Conservation (phyloP, 306 rosid species). For the Datisca glomerata region DNA sequence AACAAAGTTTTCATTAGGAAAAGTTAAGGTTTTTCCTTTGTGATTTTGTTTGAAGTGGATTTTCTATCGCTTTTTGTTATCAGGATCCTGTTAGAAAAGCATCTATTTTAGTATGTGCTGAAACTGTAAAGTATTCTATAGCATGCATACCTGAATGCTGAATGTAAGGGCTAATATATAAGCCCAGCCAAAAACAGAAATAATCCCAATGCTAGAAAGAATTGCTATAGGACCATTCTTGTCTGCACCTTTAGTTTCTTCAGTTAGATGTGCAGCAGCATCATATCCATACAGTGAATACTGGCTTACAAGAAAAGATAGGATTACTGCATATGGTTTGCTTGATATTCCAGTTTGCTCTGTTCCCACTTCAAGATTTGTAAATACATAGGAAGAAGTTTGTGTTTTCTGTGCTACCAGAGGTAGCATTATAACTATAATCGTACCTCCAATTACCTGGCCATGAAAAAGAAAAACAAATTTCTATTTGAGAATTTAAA, state of each 20-base stretch:
- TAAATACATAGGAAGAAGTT: conserved; percentile 69
- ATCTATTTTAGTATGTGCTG: no score
- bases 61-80: no score
- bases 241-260: conserved; percentile 86
- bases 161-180: conserved; percentile 81
- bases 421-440: conserved; percentile 72
- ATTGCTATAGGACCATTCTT: conserved; percentile 82
- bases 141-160: conserved; percentile 92
- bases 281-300: conserved; percentile 83
- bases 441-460: conserved; percentile 62
- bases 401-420: conserved; percentile 51
- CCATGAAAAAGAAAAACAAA: not conserved
- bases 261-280: conserved; percentile 87
- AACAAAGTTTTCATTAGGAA: no score
- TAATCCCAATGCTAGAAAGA: conserved; percentile 64
- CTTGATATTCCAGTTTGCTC: conserved; percentile 58
- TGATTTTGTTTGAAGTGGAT: no score
- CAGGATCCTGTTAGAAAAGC: no score
- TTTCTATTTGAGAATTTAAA: not conserved
- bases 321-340: conserved; percentile 80
- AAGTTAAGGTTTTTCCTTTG: no score
- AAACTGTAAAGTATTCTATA: no score
- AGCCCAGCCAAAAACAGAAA: conserved; percentile 78
- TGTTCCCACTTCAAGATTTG: conserved; percentile 40
- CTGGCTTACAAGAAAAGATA: conserved; percentile 76